Percentiles rank a stretch among this genome's conserved stretches.
These are phyloP conservation scores for Hyphodiscus hymeniophilus DNA, from an alignment of 495 filamentous ascomycete species.

Conservation along the genomic window DNA sequence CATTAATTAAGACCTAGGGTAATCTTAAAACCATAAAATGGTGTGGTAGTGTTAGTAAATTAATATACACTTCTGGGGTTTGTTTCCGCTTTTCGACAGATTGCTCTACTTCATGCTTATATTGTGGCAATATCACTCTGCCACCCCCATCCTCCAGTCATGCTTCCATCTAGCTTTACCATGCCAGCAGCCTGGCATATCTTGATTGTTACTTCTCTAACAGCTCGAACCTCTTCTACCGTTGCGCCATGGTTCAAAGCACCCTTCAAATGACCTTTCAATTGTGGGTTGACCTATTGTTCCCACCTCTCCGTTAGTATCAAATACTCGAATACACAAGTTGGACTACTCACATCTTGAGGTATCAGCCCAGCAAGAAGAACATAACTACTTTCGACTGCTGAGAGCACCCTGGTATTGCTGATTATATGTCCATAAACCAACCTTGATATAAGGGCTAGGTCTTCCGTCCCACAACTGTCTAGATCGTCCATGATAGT, in stretches of 20 bases:
- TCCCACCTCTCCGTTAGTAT: too few relatives aligned
- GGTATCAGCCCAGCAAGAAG: conserved; percentile 49
- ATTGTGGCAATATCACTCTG: too few relatives aligned
- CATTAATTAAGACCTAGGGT: too few relatives aligned
- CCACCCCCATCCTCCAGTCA: too few relatives aligned
- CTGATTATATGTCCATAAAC: conserved; percentile 45
- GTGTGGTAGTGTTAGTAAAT: too few relatives aligned
- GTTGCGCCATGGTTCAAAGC: conserved; percentile 46
- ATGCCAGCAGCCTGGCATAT: too few relatives aligned
- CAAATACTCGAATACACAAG: too few relatives aligned
- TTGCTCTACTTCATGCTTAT: too few relatives aligned
- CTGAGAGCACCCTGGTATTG: conserved; percentile 37
- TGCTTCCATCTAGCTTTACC: too few relatives aligned
- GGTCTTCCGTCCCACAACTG: conserved; percentile 43
- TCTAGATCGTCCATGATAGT: conserved; percentile 48
- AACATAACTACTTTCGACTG: conserved; percentile 43
- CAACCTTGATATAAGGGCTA: conserved; percentile 41
- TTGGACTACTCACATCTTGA: conserved; percentile 41
- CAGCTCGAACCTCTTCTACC: conserved; percentile 42
- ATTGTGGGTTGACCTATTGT: conserved; percentile 47
- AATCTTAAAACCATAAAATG: too few relatives aligned
- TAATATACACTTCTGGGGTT: too few relatives aligned
- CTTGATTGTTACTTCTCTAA: conserved; percentile 38
- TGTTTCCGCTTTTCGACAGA: too few relatives aligned
- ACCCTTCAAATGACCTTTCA: conserved; percentile 48